Percentiles rank a stretch among this genome's conserved stretches.
These are phyloP conservation scores for Trebouxia sp. DNA, from an alignment of 139 green algal species.

Conservation along the genomic window DNA sequence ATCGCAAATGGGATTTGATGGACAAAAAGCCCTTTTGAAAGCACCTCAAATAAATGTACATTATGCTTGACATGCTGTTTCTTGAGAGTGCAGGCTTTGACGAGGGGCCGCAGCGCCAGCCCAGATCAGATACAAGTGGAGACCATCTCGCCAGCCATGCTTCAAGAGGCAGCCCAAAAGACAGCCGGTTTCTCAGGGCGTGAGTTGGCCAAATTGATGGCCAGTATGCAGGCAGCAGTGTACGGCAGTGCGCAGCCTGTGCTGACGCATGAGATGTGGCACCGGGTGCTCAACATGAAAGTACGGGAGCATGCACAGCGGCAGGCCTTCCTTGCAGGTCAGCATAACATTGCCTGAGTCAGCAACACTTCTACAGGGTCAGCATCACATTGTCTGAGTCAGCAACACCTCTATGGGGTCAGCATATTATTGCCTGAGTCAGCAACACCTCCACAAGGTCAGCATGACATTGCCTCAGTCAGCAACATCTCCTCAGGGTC, in stretches of 20 bases:
- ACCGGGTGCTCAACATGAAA: slow-evolving; percentile 55
- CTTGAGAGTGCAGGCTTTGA: slow-evolving; percentile 25
- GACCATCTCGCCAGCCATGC: slow-evolving; percentile 48
- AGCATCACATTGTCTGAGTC: too few species aligned
- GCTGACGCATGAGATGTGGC: slow-evolving; percentile 75
- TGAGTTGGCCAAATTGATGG: slow-evolving; percentile 66
- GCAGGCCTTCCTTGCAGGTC: slow-evolving; percentile 30
- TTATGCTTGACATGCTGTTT: not conserved
- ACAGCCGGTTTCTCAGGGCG: slow-evolving; percentile 85
- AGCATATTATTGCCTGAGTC: too few species aligned
- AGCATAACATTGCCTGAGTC: too few species aligned
- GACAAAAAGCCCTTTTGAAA: too few species aligned
- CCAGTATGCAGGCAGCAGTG: slow-evolving; percentile 77
- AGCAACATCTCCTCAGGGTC: too few species aligned
- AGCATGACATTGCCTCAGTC: too few species aligned
- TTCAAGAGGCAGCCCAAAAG: slow-evolving; percentile 65
- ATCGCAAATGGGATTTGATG: too few species aligned
- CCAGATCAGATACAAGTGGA: slow-evolving; percentile 66
- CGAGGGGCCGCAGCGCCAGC: slow-evolving; percentile 54
- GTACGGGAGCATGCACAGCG: slow-evolving; percentile 46
- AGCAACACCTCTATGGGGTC: too few species aligned
- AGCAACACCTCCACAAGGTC: too few species aligned
- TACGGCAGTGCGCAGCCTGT: slow-evolving; percentile 78
- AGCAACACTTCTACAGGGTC: too few species aligned
- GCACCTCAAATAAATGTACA: too few species aligned